Evolutionary conservation across 352 stramenopile species (phyloP), one percentile per base, ranked within the genome.

Genomic region (Pilasporangium apinafurcum): DNA sequence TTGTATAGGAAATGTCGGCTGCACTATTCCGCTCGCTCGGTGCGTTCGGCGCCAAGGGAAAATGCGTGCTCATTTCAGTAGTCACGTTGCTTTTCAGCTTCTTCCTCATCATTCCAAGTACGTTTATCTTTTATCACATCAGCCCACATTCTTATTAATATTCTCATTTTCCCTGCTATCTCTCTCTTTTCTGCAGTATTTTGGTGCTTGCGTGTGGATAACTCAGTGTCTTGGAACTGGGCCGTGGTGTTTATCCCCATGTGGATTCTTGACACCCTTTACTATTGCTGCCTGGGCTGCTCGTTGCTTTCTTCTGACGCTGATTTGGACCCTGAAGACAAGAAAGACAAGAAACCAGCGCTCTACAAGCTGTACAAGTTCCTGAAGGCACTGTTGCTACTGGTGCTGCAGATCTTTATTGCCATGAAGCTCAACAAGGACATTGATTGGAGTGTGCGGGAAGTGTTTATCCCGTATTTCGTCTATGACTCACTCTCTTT

Each of bases 91-190:
- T 89, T 16, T 86, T 93, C 54, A 62, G 52, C n/a, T 91, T 93
- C 55, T 90, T 91, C 58, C 60, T 87, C 34, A 77, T 90, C 57
- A 91, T 91, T 47, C 81, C 81, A 20, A 83, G 80, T 92, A 69
- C 55, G 73, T 26, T 31, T 14, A 8, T 22, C 4, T 34, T 45
- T 9, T 7, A 8, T 56, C 5, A 12, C n/a, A 17, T 44, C 24
- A 16, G 27, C 27, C 40, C 14, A 3, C 8, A 32, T 42, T 12
- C 18, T n/a, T 17, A 0, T 28, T 8, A 18, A 10, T 26, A 14
- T 13, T 30, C 39, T 16, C 36, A 29, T 28, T 44, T 25, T 14
- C 5, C 7, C 1, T 39, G 2, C 12, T 25, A 27, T 43, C 48
- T 45, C 8, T 60, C 28, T 50, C 13, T 58, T 24, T 12, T 39